Base-by-base conservation (phyloP, 78 protist genomes). In the Bodo saltans region DNA sequence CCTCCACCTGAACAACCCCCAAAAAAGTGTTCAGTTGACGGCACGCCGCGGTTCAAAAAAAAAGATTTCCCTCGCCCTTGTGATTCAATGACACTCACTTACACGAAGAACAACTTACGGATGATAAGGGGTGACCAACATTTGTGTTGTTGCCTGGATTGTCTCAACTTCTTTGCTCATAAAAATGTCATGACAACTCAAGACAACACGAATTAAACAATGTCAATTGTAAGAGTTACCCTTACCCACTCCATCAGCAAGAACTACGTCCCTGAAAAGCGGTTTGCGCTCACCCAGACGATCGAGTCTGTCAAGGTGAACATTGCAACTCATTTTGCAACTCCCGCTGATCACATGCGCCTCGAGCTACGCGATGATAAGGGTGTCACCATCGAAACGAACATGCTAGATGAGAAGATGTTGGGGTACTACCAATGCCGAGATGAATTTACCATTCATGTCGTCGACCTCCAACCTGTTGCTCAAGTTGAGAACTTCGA, bases 381-480 rank as follows among this genome's bases (percentile, higher is more conserved):
- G 30, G 74, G 69, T 23, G 79, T n/a, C 47, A 74, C 33, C 12
- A 39, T 88, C 25, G 79, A 70, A 0, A 41, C 47, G 42, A 71
- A 84, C 42, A 69, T 86, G 37, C 60, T 86, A 30, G 92, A 91
- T 3, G 0, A 17, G 33, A 29, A n/a, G 37, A 41, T 71, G 47
- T 79, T 88, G 30, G 88, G 72, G 2, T 37, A 26, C 33, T 88
- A 87, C 84, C 21, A 29, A 29, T 82, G 79, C 42, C 42, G 33
- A 4, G 86, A 83, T 53, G 87, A 81, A 25, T 68, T 60, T 33
- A 83, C 76, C 35, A 52, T 92, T 35, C 91, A 88, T 38, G 86
- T 89, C 47, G 72, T 88, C 34, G 95, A 92, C 84, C 82, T 83
- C 0, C 88, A 90, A 41, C 92, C 95, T 28, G 68, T 73, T 74